Evolutionary conservation across 2,329 filamentous ascomycete genomes (phyloP).

Genomic region (Ramularia endophylla): DNA sequence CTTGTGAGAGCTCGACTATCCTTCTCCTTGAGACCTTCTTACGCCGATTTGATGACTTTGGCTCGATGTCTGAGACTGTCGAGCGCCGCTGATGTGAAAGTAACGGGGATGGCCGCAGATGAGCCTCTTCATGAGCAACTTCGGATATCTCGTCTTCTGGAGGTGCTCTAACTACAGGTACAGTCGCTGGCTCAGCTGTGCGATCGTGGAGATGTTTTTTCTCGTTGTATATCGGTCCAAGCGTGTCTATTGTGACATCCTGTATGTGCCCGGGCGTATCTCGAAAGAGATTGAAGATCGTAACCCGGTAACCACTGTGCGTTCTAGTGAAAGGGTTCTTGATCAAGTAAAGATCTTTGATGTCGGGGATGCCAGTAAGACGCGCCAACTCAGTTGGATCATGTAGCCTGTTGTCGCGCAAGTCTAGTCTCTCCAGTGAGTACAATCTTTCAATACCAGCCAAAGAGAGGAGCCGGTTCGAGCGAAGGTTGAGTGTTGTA

Average conservation of each 20-base stretch:
- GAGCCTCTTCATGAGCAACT: constrained; percentile 8
- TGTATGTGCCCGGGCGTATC: constrained; percentile 83
- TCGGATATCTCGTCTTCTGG: constrained; percentile 48
- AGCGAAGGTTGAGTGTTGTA: constrained; percentile 83
- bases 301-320: constrained; percentile 76
- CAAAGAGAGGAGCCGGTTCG: constrained; percentile 79
- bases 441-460: constrained; percentile 84
- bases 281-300: constrained; percentile 94
- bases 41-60: constrained; percentile 40
- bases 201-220: constrained; percentile 78
- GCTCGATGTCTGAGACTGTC: constrained; percentile 25
- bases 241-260: constrained; percentile 82
- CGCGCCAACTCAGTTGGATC: constrained; percentile 88
- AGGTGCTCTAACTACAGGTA: constrained; percentile 70
- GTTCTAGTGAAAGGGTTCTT: constrained; percentile 90
- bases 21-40: constrained; percentile 53
- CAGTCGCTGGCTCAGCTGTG: constrained; percentile 65
- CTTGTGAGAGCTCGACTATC: constrained; percentile 54
- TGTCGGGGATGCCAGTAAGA: constrained; percentile 82
- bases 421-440: constrained; percentile 81
- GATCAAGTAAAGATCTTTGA: constrained; percentile 86
- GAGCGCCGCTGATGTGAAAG: constrained; percentile 21
- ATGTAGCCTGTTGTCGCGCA: constrained; percentile 84
- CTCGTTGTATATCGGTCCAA: constrained; percentile 77
- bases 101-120: constrained; percentile 10